Conservation (phyloP, 805 yeast genomes). For the Lipomyces orientalis region DNA sequence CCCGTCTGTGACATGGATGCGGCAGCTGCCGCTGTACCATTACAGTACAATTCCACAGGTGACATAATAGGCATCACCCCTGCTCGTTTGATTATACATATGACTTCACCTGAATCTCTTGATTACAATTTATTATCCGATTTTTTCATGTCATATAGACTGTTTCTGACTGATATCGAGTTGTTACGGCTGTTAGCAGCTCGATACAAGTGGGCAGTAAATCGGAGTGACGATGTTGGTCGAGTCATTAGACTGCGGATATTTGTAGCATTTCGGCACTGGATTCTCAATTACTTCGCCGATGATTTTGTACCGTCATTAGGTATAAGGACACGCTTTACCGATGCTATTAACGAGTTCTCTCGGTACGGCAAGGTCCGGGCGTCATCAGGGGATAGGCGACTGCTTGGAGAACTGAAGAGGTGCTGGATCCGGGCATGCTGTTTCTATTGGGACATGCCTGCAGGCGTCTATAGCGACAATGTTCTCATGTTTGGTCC, state of each 20-base stretch:
- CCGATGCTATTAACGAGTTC: constrained; percentile 48
- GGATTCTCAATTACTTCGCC: constrained; percentile 84
- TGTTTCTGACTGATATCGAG: constrained; percentile 63
- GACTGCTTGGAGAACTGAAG: constrained; percentile 55
- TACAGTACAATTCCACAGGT: constrained; percentile 24
- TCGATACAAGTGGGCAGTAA: constrained; percentile 75
- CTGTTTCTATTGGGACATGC: constrained; percentile 45
- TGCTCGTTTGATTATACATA: constrained; percentile 45
- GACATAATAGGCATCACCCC: constrained; percentile 40
- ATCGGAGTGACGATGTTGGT: constrained; percentile 55
- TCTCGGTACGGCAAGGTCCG: constrained; percentile 41
- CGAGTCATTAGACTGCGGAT: constrained; percentile 75
- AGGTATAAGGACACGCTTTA: constrained; percentile 54
- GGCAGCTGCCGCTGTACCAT: constrained; percentile 25
- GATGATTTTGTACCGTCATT: constrained; percentile 74
- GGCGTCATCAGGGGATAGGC: constrained; percentile 39
- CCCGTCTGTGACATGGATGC: constrained; percentile 17
- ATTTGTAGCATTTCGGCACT: constrained; percentile 85
- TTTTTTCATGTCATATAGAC: constrained; percentile 82
- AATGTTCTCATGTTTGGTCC: constrained; percentile 15
- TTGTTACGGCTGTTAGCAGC: constrained; percentile 66
- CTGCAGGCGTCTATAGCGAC: constrained; percentile 19
- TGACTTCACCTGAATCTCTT: constrained; percentile 72
- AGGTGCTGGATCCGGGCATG: constrained; percentile 55
- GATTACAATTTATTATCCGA: constrained; percentile 83